These are phyloP conservation scores for Heritiera littoralis DNA, from an alignment of 345 rosid species.

Conservation along the genomic window DNA sequence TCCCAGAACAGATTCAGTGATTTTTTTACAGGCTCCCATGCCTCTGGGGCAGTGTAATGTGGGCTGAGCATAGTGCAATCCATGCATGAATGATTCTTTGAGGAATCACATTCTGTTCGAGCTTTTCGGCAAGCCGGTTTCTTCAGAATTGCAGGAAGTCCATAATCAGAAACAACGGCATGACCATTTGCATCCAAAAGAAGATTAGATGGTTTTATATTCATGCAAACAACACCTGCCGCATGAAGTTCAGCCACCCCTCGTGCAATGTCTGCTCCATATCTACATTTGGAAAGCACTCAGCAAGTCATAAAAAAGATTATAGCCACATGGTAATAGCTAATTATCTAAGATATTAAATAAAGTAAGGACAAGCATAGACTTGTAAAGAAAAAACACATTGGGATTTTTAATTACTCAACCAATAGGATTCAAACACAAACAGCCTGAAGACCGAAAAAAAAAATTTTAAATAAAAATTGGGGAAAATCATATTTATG, in stretches of 20 bases:
- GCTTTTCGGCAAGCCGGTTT: constrained; percentile 79
- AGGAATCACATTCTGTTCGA: constrained; percentile 62
- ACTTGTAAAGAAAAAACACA: background rate
- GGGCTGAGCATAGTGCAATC: constrained; percentile 87
- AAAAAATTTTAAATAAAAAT: background rate
- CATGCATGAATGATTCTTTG: constrained; percentile 68
- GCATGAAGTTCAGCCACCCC: constrained; percentile 98
- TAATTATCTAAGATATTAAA: constrained; percentile 4
- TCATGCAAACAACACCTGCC: constrained; percentile 95
- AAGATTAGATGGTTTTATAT: constrained; percentile 92
- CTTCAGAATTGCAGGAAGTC: constrained; percentile 84
- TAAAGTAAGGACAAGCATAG: background rate
- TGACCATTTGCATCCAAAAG: constrained; percentile 78
- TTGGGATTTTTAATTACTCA: no score
- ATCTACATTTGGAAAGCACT: constrained; percentile 53
- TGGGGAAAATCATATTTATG: background rate
- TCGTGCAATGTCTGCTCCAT: constrained; percentile 91
- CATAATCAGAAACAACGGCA: constrained; percentile 94
- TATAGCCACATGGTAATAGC: constrained; percentile 17
- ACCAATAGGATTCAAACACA: background rate
- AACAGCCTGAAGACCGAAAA: background rate
- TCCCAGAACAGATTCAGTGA: constrained; percentile 86
- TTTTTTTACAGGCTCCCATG: constrained; percentile 96
- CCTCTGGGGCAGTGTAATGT: constrained; percentile 94
- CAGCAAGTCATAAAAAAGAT: constrained; percentile 25